Base-by-base conservation (phyloP, 169 alveolate genomes). In the Plasmodium knowlesi region DNA sequence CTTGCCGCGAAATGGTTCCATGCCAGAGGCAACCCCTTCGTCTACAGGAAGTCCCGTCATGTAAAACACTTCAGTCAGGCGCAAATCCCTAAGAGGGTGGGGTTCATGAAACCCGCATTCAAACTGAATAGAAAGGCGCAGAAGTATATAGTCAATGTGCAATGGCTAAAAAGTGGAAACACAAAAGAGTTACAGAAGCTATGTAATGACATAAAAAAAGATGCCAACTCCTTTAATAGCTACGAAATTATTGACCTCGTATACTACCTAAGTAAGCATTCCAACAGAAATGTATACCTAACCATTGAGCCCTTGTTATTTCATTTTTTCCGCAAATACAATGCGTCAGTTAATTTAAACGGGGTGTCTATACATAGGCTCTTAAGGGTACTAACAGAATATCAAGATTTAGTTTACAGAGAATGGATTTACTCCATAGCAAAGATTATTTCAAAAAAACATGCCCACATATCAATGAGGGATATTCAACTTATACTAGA, bases 351-450 rank as follows among this genome's bases (percentile, higher is more conserved):
- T 57, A 89, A 89, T 39, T 79, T 89, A 43, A 89, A 89, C 71
- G 94, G 94, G 37, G 83, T 89, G 46, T 78, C 94, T 10, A 78
- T 89, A 54, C 94, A 89, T 83, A 96, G 97, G 73, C 83, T 96
- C 39, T 92, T 96, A 82, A 78, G 97, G 73, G 95, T 96, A 5
- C 91, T 96, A 93, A 95, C 96, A 92, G 96, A 95, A 84, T 96
- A 92, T 85, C 97, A 96, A 61, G 97, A 96, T 32, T 95, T 95
- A 41, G 95, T 95, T 9, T 96, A 96, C 91, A 92, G 97, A 46
- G 97, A 93, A 72, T 96, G 97, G 97, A 95, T 96, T 19, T 96
- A 96, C 72, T 96, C 95, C 50, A 82, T 96, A 22, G 97, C 97
- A 37, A 94, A 96, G 39, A 91, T 96, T 54, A 93, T 96, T 9